Evolutionary conservation across 305 asterid genomes (phyloP), one percentile per base, ranked within the genome.

Genomic region (Caryopteris hybrid): DNA sequence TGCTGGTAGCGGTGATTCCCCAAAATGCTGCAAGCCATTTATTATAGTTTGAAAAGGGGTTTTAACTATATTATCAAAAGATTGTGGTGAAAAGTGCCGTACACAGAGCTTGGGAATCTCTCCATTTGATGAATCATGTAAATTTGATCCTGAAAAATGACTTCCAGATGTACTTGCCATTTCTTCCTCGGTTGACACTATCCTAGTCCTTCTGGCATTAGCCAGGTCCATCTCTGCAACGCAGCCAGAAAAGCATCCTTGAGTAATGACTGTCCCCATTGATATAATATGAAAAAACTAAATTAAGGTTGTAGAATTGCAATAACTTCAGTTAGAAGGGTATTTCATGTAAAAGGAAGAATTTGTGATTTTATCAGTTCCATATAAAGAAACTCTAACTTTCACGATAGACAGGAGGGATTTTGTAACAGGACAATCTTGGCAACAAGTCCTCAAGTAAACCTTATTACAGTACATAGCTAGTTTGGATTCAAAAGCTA

Each of bases 1-100:
- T 45, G 98, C 97, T 51, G 95, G 97, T 41, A 95, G 78, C 5
- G 97, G 97, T 61, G 99, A 89, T 79, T 91, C 95, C 39, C 98
- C 99, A 80, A 89, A 81, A 83, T 95, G 99, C 99, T 95, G 96
- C 95, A 85, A 72, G 74, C 25, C 65, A 71, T 54, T 72, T 25
- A 75, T 5, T 21, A 21, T 47, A 54, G 67, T 29, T 62, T 73
- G 25, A 75, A 61, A 42, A 68, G 47, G 25, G 5, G 46, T 54
- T 65, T 20, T 59, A 61, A 61, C 25, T 55, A 58, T 52, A 64
- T 17, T 27, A 41, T 8, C 43, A 8, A 62, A n/a, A 78, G 73
- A 59, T 27, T 50, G 42, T 31, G 61, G 25, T 23, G 16, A 29
- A 77, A 66, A 68, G 22, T 45, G 29, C 9, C 56, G 13, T 58